Evolutionary conservation across 2,329 filamentous ascomycete species (phyloP), one percentile per base, ranked within the genome.

Genomic region (Salinomyces thailandicus): DNA sequence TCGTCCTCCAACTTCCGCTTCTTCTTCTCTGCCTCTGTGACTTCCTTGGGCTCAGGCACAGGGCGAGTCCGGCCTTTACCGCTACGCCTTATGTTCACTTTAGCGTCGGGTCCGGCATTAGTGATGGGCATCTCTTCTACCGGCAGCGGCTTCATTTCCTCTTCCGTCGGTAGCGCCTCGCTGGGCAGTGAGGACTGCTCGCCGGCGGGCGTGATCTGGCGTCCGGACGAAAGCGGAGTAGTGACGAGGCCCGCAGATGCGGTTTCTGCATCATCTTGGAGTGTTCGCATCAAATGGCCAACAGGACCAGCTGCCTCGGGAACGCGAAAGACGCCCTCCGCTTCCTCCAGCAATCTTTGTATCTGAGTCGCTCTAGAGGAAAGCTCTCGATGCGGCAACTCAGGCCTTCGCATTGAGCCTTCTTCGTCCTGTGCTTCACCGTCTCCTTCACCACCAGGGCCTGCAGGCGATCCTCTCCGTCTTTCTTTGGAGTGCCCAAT

Each of bases 341-440:
- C 46, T 48, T 71, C 68, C 51, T 70, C 68, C 6, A 71, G 47
- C 16, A 57, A 53, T 7, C 67, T 61, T 34, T 62, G 63, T 28
- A 72, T 67, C 33, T 64, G 61, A 3, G 64, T 63, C 3, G 67
- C 68, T 39, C 63, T 55, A 20, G 61, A 69, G 3, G 63, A 62
- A 12, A 54, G 57, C 35, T 66, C 62, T 39, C 67, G 56, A 12
- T 56, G 49, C 17, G 66, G 66, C 62, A 71, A 64, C 11, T 9
- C 2, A 9, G 27, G 27, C 14, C 11, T 30, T 30, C 14, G 8
- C 27, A 30, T 3, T 14, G 28, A 11, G 31, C 31, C n/a, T 9
- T 33, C 17, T 12, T 2, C 27, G 11, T 12, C 27, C 8, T 33
- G 9, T 19, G 9, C 16, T 15, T 33, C 15, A 19, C 19, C 18